Conservation (phyloP, 164 flowering plant genomes). For the Tetrastigma voinierianum region DNA sequence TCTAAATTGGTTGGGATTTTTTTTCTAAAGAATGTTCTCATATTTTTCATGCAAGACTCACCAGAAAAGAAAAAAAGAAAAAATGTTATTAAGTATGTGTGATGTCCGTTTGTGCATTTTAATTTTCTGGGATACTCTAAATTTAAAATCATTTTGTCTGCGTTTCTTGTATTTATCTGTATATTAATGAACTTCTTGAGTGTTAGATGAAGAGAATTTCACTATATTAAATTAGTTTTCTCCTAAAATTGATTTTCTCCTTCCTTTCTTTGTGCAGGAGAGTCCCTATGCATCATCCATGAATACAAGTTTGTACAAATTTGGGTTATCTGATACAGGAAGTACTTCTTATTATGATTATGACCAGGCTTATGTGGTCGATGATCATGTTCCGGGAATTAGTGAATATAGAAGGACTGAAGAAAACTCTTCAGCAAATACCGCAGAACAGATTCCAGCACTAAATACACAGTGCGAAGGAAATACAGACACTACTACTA, state of each 20-base stretch:
- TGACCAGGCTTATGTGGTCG: conserved; percentile 37
- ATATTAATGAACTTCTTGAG: too few species aligned
- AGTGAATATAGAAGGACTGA: conserved; percentile 44
- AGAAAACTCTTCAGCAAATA: conserved; percentile 34
- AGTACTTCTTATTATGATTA: conserved; percentile 44
- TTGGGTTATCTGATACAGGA: conserved; percentile 54
- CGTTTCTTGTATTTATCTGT: too few species aligned
- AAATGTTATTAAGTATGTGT: too few species aligned
- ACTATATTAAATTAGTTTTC: neutral
- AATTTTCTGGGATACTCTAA: too few species aligned
- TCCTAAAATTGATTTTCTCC: neutral
- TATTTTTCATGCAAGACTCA: too few species aligned
- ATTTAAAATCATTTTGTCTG: too few species aligned
- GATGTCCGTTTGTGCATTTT: too few species aligned
- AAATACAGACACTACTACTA: conserved; percentile 31
- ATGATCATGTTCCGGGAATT: conserved; percentile 32
- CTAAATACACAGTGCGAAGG: conserved; percentile 40
- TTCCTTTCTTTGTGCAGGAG: conserved; percentile 48
- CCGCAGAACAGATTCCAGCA: conserved; percentile 33
- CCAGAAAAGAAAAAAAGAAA: too few species aligned
- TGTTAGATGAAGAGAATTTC: too few species aligned
- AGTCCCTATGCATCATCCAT: conserved; percentile 43
- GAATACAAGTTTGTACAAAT: conserved; percentile 55
- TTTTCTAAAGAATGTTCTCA: neutral
- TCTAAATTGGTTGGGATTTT: neutral